These are phyloP conservation scores for Blastobotrys chiropterorum DNA, from an alignment of 805 yeast genomes.

Conservation along the genomic window DNA sequence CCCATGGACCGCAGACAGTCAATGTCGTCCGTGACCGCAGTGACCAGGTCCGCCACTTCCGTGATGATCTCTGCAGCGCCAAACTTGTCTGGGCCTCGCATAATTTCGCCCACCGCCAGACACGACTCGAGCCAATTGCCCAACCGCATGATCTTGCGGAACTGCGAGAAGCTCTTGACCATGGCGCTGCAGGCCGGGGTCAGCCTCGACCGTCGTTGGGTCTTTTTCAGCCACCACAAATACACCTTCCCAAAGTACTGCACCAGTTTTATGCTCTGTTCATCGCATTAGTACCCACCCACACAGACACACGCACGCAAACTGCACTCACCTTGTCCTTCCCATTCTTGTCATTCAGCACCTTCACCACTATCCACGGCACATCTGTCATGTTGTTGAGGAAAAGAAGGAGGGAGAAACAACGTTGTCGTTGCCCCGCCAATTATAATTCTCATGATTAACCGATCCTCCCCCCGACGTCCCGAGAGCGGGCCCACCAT, in stretches of 20 bases:
- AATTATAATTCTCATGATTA: neutral
- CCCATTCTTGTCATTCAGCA: constrained; percentile 24
- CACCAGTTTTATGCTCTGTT: constrained; percentile 22
- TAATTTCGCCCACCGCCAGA: constrained; percentile 6
- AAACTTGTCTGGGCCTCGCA: too few relatives aligned
- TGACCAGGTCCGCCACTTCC: constrained; percentile 22
- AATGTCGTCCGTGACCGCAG: constrained; percentile 26
- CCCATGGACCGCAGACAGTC: constrained; percentile 26
- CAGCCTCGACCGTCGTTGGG: constrained; percentile 2
- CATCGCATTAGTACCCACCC: constrained; percentile 4
- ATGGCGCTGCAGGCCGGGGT: constrained; percentile 3
- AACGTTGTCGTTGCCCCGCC: neutral
- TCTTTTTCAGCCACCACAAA: constrained; percentile 11
- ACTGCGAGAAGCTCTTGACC: constrained; percentile 21
- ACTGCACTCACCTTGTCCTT: constrained; percentile 21
- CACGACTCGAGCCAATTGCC: constrained; percentile 25
- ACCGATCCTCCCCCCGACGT: neutral
- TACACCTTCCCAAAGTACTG: constrained; percentile 26
- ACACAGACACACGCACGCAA: neutral
- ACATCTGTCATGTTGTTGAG: neutral
- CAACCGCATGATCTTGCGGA: constrained; percentile 27
- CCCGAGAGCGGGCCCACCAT: neutral
- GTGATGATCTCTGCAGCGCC: constrained; percentile 3
- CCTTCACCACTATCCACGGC: constrained; percentile 11
- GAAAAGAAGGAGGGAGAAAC: neutral